Base-by-base conservation (phyloP, 73 alveolate genomes). In the Paramecium sexaurelia region DNA sequence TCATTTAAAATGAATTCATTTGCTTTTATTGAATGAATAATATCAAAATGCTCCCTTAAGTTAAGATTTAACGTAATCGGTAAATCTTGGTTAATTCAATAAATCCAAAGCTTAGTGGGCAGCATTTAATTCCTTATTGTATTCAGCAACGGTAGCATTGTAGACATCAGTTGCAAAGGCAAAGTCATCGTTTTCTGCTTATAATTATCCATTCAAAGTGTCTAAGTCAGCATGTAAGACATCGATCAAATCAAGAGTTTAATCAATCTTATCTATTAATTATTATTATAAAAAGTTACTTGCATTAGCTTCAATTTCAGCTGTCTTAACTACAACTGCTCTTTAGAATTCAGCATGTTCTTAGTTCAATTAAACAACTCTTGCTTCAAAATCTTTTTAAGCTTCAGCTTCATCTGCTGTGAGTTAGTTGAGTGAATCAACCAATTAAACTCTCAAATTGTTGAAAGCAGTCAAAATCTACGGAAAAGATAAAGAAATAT, bases 381-480 rank as follows among this genome's bases (percentile, higher is more conserved):
- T 78, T 0, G 68, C 90, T 19, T 41, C 90, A 43, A 40, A 78
- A 19, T 78, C 90, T 10, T 56, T 17, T 78, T 78, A 43, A 11
- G 90, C 90, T 22, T 37, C 68, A 78, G 90, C 90, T 43, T 78
- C 90, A 78, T 78, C 90, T 19, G 90, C 90, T 9, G 90, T 78
- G 40, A 24, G 41, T 56, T 56, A 17, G 75, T 41, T 78, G 26
- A 78, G 47, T 6, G 90, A 78, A 13, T 78, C 73, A 45, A 78
- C 90, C 22, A 78, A 78, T 78, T 37, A 24, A 26, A 40, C 71
- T 78, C 90, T 78, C 55, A 78, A 43, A 36, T 78, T 45, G 41
- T 78, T 78, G 90, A 78, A 78, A 45, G 90, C 90, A 41, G 41
- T 33, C 32, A 78, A 17, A 33, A 78, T 78, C 90, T 78, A 40